A percentile compares a stretch with the other conserved stretches of the same genome.
Conservation (phyloP, 2,329 filamentous ascomycete genomes). For the Xylaria sp. region DNA sequence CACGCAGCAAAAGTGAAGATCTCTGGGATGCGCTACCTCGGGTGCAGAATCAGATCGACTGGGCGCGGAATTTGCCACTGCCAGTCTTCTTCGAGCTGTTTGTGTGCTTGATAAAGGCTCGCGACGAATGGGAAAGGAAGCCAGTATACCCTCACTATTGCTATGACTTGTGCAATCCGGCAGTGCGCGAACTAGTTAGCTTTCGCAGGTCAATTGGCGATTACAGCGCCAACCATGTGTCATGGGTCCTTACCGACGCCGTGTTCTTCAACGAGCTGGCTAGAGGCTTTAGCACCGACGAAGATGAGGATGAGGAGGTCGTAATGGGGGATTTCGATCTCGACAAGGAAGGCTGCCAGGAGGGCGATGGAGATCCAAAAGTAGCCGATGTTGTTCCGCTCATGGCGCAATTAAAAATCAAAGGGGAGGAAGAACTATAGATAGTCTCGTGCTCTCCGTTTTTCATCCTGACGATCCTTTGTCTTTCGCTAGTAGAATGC, state of each 20-base stretch:
- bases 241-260: constrained; percentile 18
- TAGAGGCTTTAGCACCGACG: constrained; percentile 1
- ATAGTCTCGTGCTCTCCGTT: not conserved
- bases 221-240: not conserved
- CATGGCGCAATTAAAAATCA: not conserved
- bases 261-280: constrained; percentile 15
- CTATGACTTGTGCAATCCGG: constrained; percentile 11
- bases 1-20: not conserved
- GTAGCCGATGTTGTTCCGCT: not conserved
- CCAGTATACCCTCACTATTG: constrained; percentile 1
- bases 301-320: constrained; percentile 21
- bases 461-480: not conserved
- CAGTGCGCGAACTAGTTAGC: constrained; percentile 7
- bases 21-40: constrained; percentile 9
- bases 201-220: constrained; percentile 17
- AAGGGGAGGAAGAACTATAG: not conserved
- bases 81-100: constrained; percentile 21
- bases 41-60: constrained; percentile 15
- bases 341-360: not conserved
- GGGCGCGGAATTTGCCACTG: constrained; percentile 1
- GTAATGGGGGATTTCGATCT: not conserved
- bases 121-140: constrained; percentile 7
- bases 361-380: not conserved
- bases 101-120: constrained; percentile 13
- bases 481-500: not conserved